phyloP scores from a whole-genome alignment of 1,139 yeast genomes.

The Magnusiomyces fungicola region DNA sequence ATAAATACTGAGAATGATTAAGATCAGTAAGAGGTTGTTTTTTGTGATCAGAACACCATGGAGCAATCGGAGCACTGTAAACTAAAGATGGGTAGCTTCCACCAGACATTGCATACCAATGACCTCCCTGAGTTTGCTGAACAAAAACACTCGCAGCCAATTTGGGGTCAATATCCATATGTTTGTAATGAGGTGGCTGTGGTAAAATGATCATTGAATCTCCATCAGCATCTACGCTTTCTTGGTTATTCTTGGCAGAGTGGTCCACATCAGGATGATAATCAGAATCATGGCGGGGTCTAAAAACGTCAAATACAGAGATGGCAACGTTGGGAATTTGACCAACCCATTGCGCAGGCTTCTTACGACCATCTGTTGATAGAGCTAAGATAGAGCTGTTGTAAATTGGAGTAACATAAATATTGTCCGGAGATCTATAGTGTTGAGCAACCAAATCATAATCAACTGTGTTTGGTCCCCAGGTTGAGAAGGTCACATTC shows the following conservation, averaged over 20 bases:
- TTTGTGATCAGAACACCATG: constrained; percentile 27
- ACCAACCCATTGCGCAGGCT: constrained; percentile 68
- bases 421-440: constrained; percentile 45
- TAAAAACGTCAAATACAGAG: constrained; percentile 63
- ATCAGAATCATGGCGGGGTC: constrained; percentile 17
- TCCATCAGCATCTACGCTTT: constrained; percentile 14
- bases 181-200: constrained; percentile 31
- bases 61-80: constrained; percentile 58
- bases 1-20: neutral
- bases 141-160: constrained; percentile 46
- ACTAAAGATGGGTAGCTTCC: constrained; percentile 71
- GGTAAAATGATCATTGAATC: constrained; percentile 32
- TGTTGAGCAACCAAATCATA: constrained; percentile 48
- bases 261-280: neutral
- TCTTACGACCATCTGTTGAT: constrained; percentile 58
- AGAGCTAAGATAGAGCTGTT: constrained; percentile 41
- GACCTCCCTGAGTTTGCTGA: constrained; percentile 55
- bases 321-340: constrained; percentile 57
- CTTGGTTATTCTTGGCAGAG: neutral
- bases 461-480: constrained; percentile 92
- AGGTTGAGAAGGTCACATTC: constrained; percentile 81
- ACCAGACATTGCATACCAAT: constrained; percentile 88
- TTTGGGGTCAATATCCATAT: constrained; percentile 13
- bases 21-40: neutral
- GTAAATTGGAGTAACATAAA: constrained; percentile 78